Evolutionary conservation across 495 filamentous ascomycete genomes (phyloP).

Genomic region (Lasiosphaeria hispida): DNA sequence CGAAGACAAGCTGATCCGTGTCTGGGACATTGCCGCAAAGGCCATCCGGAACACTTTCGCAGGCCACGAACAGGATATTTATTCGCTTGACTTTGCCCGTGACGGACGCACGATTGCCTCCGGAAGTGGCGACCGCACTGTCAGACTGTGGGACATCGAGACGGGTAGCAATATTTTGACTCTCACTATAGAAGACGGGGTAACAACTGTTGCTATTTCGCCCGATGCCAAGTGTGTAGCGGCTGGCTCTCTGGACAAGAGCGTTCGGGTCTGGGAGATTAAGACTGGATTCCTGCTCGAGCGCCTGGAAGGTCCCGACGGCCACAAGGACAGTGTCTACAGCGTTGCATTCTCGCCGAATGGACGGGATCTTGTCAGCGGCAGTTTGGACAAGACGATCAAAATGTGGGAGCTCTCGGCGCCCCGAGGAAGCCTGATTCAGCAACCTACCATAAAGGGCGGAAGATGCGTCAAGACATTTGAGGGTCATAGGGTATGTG

Average conservation of each 20-base stretch:
- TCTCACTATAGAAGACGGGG: conserved; percentile 83
- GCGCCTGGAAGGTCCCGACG: conserved; percentile 79
- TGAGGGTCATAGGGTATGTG: conserved; percentile 80
- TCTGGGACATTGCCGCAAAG: conserved; percentile 79
- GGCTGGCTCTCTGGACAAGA: conserved; percentile 86
- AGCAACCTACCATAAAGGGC: conserved; percentile 62
- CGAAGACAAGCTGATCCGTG: conserved; percentile 87
- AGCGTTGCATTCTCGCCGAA: conserved; percentile 88
- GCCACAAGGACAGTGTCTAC: conserved; percentile 91
- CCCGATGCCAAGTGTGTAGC: conserved; percentile 84
- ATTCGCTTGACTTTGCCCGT: conserved; percentile 85
- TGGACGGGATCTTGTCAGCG: conserved; percentile 81
- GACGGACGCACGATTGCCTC: conserved; percentile 87
- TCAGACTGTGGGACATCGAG: conserved; percentile 86
- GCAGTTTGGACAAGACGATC: conserved; percentile 90
- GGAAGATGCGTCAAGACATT: conserved; percentile 85
- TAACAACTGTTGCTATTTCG: conserved; percentile 89
- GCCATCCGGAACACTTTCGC: conserved; percentile 78
- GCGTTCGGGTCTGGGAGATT: conserved; percentile 85
- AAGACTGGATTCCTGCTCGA: conserved; percentile 77
- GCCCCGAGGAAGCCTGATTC: conserved; percentile 58
- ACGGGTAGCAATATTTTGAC: conserved; percentile 69
- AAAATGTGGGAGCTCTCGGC: conserved; percentile 89
- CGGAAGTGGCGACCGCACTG: conserved; percentile 82
- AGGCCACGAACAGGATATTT: conserved; percentile 91